Conservation (phyloP, 139 green algal species). For the Klebsormidium nitens region DNA sequence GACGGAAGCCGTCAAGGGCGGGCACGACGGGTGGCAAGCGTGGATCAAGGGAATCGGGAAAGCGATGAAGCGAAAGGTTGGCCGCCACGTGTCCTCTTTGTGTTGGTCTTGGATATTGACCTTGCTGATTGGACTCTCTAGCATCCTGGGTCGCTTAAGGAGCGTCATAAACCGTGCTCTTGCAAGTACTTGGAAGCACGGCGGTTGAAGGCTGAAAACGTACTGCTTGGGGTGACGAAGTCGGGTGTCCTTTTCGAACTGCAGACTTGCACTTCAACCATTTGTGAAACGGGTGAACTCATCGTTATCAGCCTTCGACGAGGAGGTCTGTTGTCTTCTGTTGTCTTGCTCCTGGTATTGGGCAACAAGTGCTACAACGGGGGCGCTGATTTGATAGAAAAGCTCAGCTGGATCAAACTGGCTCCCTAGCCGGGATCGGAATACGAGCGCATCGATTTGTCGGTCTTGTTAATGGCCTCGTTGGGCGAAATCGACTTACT, state of each 20-base stretch:
- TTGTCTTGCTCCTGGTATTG: no score
- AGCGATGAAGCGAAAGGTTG: slow-evolving; percentile 78
- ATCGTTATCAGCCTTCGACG: no score
- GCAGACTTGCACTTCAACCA: background rate
- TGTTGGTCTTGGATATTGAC: background rate
- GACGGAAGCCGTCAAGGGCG: slow-evolving; percentile 54
- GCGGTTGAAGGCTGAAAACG: background rate
- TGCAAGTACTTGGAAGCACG: background rate
- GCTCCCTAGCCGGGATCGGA: background rate
- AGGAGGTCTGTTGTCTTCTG: no score
- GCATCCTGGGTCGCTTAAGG: background rate
- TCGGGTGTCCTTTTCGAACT: background rate
- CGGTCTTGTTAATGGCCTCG: background rate
- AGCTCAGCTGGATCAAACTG: background rate
- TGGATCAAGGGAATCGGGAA: slow-evolving; percentile 93
- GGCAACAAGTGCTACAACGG: no score
- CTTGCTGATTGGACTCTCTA: no score
- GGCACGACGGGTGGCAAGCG: slow-evolving; percentile 62
- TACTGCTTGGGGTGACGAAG: background rate
- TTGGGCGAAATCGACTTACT: background rate
- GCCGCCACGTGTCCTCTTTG: background rate
- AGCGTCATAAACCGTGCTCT: background rate
- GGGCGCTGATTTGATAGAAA: background rate
- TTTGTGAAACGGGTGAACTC: no score
- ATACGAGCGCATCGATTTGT: background rate